Percentiles rank a stretch among this genome's conserved stretches.
phyloP scores from a whole-genome alignment of 2,329 filamentous ascomycete species.

The Exophiala spinifera region DNA sequence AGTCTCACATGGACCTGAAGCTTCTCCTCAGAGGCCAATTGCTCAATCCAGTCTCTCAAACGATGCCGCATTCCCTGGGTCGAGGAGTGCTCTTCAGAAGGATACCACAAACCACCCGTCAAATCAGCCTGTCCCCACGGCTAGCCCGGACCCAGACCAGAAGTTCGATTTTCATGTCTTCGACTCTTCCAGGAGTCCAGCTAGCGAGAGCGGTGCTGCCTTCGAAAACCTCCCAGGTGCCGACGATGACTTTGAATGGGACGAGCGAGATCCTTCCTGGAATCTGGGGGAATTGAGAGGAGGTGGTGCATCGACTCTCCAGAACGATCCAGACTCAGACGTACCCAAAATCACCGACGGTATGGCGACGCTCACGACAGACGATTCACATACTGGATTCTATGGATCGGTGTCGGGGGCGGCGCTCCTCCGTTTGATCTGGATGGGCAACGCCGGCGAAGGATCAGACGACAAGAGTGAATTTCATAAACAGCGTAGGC shows the following conservation, averaged over 20 bases:
- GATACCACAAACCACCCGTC: neutral
- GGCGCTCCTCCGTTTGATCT: conserved; percentile 23
- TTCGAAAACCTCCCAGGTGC: conserved; percentile 19
- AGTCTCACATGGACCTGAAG: conserved; percentile 2
- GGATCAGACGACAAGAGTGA: conserved; percentile 3
- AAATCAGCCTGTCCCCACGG: conserved; percentile 1
- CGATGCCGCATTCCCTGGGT: neutral
- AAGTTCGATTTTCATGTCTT: conserved; percentile 10
- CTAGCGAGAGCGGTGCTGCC: conserved; percentile 1
- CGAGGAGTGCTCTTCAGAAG: neutral
- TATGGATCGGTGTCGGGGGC: conserved; percentile 23
- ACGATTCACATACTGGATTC: conserved; percentile 24
- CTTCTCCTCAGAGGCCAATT: neutral
- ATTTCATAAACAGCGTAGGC: conserved; percentile 3
- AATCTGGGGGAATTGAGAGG: conserved; percentile 8
- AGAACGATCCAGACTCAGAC: conserved; percentile 9
- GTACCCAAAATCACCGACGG: conserved; percentile 23
- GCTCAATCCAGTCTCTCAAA: neutral
- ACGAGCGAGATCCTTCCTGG: conserved; percentile 23
- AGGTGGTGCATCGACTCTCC: neutral
- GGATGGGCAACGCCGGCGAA: conserved; percentile 9
- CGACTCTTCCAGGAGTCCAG: conserved; percentile 1
- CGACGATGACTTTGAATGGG: conserved; percentile 27
- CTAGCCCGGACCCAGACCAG: conserved; percentile 1
- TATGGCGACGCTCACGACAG: conserved; percentile 23